Base-by-base conservation (phyloP, 169 alveolate species). In the Plasmodium vinckei region DNA sequence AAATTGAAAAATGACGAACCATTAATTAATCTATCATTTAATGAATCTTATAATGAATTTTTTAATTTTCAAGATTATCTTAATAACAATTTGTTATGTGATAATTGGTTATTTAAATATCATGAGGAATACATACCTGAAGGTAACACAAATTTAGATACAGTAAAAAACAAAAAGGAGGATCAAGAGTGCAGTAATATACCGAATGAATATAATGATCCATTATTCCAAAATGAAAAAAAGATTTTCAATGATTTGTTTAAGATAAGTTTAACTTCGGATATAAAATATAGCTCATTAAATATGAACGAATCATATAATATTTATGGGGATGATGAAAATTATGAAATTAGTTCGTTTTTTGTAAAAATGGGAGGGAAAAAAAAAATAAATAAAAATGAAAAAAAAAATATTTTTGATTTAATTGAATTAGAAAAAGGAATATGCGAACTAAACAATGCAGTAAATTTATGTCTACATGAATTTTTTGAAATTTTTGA, bases 351-450 rank as follows among this genome's bases (percentile, higher is more conserved):
- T n/a, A 77, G 69, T 9, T 59, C 88, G 42, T 77, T 77, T 77
- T 77, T 77, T 44, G 65, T 77, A 49, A 77, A 77, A 56, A 56
- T 63, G 13, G 46, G 39, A n/a, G n/a, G 7, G 0, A 72, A 73
- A 12, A 73, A 73, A 49, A 47, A 72, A 44, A 72, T 56, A 19
- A 72, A 13, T 13, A 73, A 46, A 15, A 3, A 33, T 33, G 42
- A 33, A 33, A 64, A 49, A 51, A 46, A 77, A 61, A 47, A 47
- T 53, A 61, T 63, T 77, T 77, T 47, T 57, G 88, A 63, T 57
- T 77, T 77, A 61, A 49, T 57, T 44, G 88, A 77, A 63, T 77
- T 77, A 13, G 88, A 77, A 77, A 77, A 77, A 51, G 88, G 88
- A 44, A 33, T 77, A 49, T 77, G 70, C 33, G 88, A 77, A 25